Conservation (phyloP, 1,284 basidiomycete species). For the Rhodotorula glutinis region DNA sequence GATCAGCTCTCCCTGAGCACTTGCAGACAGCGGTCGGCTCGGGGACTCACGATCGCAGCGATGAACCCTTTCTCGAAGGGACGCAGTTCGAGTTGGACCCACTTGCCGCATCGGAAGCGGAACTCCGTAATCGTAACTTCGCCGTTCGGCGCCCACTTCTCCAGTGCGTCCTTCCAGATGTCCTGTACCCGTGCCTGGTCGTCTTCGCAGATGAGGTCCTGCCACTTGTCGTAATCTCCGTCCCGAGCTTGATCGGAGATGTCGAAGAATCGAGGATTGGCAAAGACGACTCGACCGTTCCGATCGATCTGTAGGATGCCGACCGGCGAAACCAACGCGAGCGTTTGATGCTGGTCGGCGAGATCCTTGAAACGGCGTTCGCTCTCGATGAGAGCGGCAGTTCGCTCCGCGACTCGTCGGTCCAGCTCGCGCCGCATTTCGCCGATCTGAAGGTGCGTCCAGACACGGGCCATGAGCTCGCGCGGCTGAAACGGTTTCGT, state of each 20-base stretch:
- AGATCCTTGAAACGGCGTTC: slow-evolving; percentile 35
- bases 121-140: slow-evolving; percentile 13
- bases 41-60: slow-evolving; percentile 1
- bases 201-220: slow-evolving; percentile 12
- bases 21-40: too few species aligned
- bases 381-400: slow-evolving; percentile 39
- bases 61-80: slow-evolving; percentile 9
- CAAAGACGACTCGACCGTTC: slow-evolving; percentile 25
- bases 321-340: slow-evolving; percentile 42
- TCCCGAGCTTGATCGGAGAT: slow-evolving; percentile 27
- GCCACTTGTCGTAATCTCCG: slow-evolving; percentile 23
- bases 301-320: slow-evolving; percentile 38
- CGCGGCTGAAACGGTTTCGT: slow-evolving; percentile 44
- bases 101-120: slow-evolving; percentile 22
- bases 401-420: slow-evolving; percentile 40
- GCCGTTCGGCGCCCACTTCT: slow-evolving; percentile 7
- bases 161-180: slow-evolving; percentile 5
- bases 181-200: slow-evolving; percentile 10
- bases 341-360: slow-evolving; percentile 39
- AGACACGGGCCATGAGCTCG: slow-evolving; percentile 42
- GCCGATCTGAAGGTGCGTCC: slow-evolving; percentile 43
- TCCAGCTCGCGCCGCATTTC: slow-evolving; percentile 43
- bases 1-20: too few species aligned
- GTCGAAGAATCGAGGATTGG: slow-evolving; percentile 26
- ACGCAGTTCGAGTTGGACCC: slow-evolving; percentile 26